phyloP scores from a whole-genome alignment of 2,329 filamentous ascomycete species.

The Torrubiella hemipterigena region DNA sequence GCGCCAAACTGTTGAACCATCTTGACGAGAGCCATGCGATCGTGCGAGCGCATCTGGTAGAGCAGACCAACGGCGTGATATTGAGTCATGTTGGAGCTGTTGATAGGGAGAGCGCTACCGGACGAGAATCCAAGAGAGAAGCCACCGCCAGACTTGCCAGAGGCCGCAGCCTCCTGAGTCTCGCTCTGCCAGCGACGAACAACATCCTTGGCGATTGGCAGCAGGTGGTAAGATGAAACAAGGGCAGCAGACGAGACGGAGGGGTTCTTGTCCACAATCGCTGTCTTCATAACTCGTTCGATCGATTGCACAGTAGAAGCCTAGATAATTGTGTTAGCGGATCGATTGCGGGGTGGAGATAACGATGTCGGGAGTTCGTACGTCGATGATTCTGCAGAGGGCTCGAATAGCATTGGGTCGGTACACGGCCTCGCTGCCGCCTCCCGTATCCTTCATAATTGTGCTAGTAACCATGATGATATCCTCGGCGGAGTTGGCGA shows the following conservation, averaged over 20 bases:
- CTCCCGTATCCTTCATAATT: constrained; percentile 98
- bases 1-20: constrained; percentile 99
- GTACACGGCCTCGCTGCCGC: constrained; percentile 87
- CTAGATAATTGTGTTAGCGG: constrained; percentile 31
- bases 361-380: constrained; percentile 31
- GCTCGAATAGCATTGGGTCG: constrained; percentile 92
- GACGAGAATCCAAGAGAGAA: constrained; percentile 89
- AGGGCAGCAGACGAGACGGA: constrained; percentile 93
- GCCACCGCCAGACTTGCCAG: constrained; percentile 75
- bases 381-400: constrained; percentile 92
- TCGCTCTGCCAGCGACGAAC: constrained; percentile 97
- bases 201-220: constrained; percentile 90
- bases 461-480: constrained; percentile 99
- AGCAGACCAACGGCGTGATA: constrained; percentile 96
- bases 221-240: constrained; percentile 93
- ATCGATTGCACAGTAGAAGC: constrained; percentile 94
- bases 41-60: constrained; percentile 95
- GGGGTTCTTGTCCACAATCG: constrained; percentile 97
- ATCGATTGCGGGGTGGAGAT: constrained; percentile 1
- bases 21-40: constrained; percentile 97
- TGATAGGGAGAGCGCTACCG: constrained; percentile 62
- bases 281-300: constrained; percentile 96
- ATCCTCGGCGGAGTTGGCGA: constrained; percentile 89
- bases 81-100: constrained; percentile 94
- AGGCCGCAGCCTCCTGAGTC: constrained; percentile 90